Conservation (phyloP, 202 grass and related monocot species). For the Eragrostis tef region DNA sequence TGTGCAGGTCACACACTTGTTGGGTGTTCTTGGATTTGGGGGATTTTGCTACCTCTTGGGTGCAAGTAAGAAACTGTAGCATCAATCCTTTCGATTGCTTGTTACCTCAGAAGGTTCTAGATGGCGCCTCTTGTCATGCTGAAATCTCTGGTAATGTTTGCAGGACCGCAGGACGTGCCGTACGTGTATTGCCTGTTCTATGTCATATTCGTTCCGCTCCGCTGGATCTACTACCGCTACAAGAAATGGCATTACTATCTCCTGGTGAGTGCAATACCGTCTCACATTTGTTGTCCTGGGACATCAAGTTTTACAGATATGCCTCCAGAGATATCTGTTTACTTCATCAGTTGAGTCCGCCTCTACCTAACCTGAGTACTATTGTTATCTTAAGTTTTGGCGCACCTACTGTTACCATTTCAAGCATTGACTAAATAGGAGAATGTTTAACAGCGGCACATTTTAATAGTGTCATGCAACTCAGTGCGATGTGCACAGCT, state of each 20-base stretch:
- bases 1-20: constrained; percentile 87
- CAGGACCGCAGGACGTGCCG: constrained; percentile 86
- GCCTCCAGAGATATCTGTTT: neutral
- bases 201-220: constrained; percentile 86
- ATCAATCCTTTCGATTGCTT: constrained; percentile 12
- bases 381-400: neutral
- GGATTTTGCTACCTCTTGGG: constrained; percentile 95
- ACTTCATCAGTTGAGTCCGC: neutral
- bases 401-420: neutral
- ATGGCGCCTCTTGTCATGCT: constrained; percentile 30
- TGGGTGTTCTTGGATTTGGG: constrained; percentile 95
- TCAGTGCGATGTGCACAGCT: neutral
- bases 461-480: too few relatives aligned
- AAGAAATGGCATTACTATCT: constrained; percentile 99
- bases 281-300: too few relatives aligned
- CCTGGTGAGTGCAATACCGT: constrained; percentile 58
- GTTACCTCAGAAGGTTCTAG: constrained; percentile 11
- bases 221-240: constrained; percentile 97
- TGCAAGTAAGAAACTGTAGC: constrained; percentile 69
- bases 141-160: constrained; percentile 16
- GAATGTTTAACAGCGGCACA: neutral
- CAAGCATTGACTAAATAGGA: neutral
- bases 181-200: constrained; percentile 95
- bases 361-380: neutral
- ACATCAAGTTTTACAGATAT: too few relatives aligned